phyloP scores from a whole-genome alignment of 2,329 filamentous ascomycete species.

The Colletotrichum shisoi region DNA sequence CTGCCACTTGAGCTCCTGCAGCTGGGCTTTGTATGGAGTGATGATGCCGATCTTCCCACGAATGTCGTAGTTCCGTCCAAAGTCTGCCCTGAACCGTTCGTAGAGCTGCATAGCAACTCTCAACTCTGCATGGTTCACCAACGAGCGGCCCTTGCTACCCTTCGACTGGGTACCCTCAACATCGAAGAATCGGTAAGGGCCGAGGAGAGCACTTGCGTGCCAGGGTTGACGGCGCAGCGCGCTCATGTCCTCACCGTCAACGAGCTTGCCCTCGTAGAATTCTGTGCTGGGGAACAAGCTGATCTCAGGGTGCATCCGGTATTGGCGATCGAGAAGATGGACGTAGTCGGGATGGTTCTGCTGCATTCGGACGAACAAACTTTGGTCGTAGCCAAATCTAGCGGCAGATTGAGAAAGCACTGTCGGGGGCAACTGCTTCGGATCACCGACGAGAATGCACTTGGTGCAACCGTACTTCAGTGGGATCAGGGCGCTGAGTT shows the following conservation, averaged over 20 bases:
- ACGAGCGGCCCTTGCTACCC: constrained; percentile 83
- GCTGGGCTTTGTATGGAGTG: constrained; percentile 95
- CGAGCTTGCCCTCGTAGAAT: constrained; percentile 88
- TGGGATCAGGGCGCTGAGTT: constrained; percentile 93
- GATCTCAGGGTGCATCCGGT: constrained; percentile 99
- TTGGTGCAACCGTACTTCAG: constrained; percentile 97
- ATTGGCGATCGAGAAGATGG: constrained; percentile 95
- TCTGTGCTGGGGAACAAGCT: constrained; percentile 87
- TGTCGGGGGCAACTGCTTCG: constrained; percentile 94
- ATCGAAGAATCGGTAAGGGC: constrained; percentile 97
- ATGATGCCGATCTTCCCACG: constrained; percentile 92
- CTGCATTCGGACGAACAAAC: constrained; percentile 98
- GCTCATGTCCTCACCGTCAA: constrained; percentile 86
- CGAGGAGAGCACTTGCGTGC: constrained; percentile 82
- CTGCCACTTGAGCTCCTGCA: constrained; percentile 77
- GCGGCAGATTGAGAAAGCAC: constrained; percentile 94
- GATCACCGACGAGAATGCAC: constrained; percentile 96
- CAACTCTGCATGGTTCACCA: constrained; percentile 88
- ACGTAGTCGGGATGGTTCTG: constrained; percentile 86
- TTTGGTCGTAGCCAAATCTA: constrained; percentile 94
- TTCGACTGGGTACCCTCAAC: constrained; percentile 86
- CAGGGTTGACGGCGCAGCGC: constrained; percentile 78
- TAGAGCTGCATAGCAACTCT: constrained; percentile 87
- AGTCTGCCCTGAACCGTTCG: constrained; percentile 78
- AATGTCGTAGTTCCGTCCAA: constrained; percentile 68